phyloP scores from a whole-genome alignment of 164 flowering plant genomes.

The Cinnamomum chago region DNA sequence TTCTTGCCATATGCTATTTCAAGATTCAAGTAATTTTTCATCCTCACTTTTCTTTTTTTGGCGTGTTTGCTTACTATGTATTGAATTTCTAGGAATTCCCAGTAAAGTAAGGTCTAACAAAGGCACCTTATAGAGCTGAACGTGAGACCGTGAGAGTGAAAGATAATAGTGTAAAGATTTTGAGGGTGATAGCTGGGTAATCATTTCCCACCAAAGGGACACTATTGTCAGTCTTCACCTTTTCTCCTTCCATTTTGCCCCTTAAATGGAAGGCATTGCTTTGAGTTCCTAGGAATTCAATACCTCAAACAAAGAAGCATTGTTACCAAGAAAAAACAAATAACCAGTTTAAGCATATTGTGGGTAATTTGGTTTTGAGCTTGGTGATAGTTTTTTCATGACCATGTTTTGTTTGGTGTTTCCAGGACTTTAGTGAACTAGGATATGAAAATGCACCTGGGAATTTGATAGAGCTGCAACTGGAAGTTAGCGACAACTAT shows the following conservation, averaged over 20 bases:
- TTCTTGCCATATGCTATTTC: slow-evolving; percentile 1
- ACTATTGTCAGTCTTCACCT: too few relatives aligned
- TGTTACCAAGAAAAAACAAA: not conserved
- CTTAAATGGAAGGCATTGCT: not conserved
- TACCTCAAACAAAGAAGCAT: not conserved
- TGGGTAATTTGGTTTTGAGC: not conserved
- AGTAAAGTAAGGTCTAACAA: not conserved
- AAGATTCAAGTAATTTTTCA: not conserved
- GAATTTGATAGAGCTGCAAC: not conserved
- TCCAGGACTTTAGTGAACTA: not conserved
- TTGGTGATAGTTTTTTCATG: not conserved
- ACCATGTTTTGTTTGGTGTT: not conserved
- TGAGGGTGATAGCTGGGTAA: too few relatives aligned
- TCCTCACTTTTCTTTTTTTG: not conserved
- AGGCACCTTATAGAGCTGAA: too few relatives aligned
- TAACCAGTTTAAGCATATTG: not conserved
- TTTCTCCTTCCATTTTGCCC: not conserved
- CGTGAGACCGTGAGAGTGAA: not conserved
- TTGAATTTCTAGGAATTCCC: not conserved
- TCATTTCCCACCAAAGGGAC: too few relatives aligned
- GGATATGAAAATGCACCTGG: not conserved
- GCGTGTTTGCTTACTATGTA: not conserved
- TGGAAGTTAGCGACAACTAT: not conserved
- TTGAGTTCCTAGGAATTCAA: not conserved
- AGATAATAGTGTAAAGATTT: not conserved